phyloP scores from a whole-genome alignment of 2,329 filamentous ascomycete genomes.

The Madurella mycetomatis region DNA sequence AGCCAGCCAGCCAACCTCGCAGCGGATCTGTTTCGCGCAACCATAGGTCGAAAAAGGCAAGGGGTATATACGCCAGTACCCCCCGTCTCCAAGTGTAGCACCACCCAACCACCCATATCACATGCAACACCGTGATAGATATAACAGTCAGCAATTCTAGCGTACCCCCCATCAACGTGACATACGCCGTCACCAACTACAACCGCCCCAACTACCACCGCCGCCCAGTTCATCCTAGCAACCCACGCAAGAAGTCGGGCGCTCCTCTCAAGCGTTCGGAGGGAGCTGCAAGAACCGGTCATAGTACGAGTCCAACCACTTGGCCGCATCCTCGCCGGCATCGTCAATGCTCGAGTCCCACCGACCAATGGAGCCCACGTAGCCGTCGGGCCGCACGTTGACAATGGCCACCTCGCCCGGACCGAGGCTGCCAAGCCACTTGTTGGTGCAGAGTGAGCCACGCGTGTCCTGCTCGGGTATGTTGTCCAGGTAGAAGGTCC shows the following conservation, averaged over 20 bases:
- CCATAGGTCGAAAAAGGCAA: background rate
- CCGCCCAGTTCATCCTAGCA: too few species aligned
- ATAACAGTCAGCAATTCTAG: background rate
- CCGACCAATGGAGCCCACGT: slow-evolving; percentile 60
- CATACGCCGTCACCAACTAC: too few species aligned
- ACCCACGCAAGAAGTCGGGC: too few species aligned
- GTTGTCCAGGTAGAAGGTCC: slow-evolving; percentile 70
- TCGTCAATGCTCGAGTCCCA: slow-evolving; percentile 50
- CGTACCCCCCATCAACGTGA: background rate
- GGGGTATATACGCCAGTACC: background rate
- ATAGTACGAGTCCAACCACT: slow-evolving; percentile 53
- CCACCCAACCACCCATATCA: too few species aligned
- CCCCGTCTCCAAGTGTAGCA: too few species aligned
- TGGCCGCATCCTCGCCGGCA: slow-evolving; percentile 47
- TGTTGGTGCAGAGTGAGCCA: slow-evolving; percentile 55
- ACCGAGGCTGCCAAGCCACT: slow-evolving; percentile 61
- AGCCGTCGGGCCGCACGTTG: slow-evolving; percentile 69
- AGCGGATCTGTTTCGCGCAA: too few species aligned
- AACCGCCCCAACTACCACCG: too few species aligned
- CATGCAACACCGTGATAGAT: background rate
- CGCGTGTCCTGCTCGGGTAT: slow-evolving; percentile 52
- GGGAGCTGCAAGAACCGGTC: slow-evolving; percentile 51
- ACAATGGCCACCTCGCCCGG: slow-evolving; percentile 58
- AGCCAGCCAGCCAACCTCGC: too few species aligned
- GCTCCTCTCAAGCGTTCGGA: too few species aligned